phyloP scores from a whole-genome alignment of 441 rosid species.

The Jatropha podagrica region DNA sequence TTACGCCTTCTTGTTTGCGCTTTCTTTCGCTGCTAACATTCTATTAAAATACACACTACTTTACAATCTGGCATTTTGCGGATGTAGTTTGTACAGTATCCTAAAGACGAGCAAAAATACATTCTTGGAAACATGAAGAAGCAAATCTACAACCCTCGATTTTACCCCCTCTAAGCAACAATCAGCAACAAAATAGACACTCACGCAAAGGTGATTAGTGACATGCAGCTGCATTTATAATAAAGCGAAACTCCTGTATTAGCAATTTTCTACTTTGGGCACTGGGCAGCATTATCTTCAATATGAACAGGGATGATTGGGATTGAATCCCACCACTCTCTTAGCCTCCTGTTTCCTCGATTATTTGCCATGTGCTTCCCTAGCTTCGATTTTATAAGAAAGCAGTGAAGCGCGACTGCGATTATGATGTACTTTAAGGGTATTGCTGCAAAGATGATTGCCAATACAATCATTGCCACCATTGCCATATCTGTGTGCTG shows the following conservation, averaged over 20 bases:
- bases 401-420: conserved; percentile 27
- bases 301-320: conserved; percentile 67
- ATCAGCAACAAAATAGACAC: background rate
- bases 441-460: conserved; percentile 51
- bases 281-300: conserved; percentile 28
- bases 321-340: conserved; percentile 96
- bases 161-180: background rate
- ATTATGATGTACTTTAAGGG: conserved; percentile 60
- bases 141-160: background rate
- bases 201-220: background rate
- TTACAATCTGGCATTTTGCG: background rate
- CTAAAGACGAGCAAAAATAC: background rate
- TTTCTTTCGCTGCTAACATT: background rate
- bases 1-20: no score
- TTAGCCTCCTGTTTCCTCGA: conserved; percentile 57
- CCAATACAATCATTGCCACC: conserved; percentile 40
- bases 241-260: background rate
- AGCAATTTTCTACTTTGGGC: conserved; percentile 18
- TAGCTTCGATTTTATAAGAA: conserved; percentile 48
- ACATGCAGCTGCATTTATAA: background rate
- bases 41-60: background rate
- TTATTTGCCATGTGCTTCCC: conserved; percentile 46
- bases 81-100: background rate
- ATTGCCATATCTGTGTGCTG: conserved; percentile 73
- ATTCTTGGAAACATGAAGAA: background rate